Base-by-base conservation (phyloP, 1,284 basidiomycete genomes). In the Lignosus rhinocerotis region DNA sequence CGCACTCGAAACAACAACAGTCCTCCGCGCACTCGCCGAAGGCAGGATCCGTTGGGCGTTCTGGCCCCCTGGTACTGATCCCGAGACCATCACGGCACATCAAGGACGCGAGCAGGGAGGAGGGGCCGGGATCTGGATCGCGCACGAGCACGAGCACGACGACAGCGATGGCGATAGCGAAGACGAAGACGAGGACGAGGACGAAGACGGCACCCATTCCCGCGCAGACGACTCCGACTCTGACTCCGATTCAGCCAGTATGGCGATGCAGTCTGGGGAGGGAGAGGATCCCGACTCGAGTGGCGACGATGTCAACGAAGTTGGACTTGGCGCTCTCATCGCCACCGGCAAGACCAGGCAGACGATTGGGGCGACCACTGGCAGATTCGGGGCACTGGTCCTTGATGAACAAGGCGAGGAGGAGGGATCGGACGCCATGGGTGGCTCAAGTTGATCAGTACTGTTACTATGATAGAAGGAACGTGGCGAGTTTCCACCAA, bases 1-100 rank as follows among this genome's bases (percentile, higher is more conserved):
- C 25, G 25, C 25, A 25, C 25, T 25, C 25, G n/a, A 25, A 25
- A 25, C 4, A 25, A 2, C 12, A 30, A 33, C 66, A 92, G 93
- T 96, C 62, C 80, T 96, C 63, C 84, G 93, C 48, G 76, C 83
- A 7, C 76, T 94, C 21, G 89, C 93, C 0, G 92, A 96, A 72
- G 90, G 91, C 16, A 80, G 79, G 64, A 80, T 95, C 53, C 78
- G 79, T 42, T 96, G 94, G 94, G 89, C 85, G 19, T 96, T 95
- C 73, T 90, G 88, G 85, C 91, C 92, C 6, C 87, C 85, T 16
- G 80, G 70, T 7, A 78, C 75, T 1, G 72, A 77, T 31, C 56
- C 68, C 8, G 63, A 63, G 8, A 61, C 60, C 33, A 66, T 77
- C 36, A 56, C 61, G 17, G 62, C 50, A 45, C 59, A 67, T 41